Evolutionary conservation across 768 basidiomycete genomes (phyloP).

Genomic region (Fistulinella prunicolor): DNA sequence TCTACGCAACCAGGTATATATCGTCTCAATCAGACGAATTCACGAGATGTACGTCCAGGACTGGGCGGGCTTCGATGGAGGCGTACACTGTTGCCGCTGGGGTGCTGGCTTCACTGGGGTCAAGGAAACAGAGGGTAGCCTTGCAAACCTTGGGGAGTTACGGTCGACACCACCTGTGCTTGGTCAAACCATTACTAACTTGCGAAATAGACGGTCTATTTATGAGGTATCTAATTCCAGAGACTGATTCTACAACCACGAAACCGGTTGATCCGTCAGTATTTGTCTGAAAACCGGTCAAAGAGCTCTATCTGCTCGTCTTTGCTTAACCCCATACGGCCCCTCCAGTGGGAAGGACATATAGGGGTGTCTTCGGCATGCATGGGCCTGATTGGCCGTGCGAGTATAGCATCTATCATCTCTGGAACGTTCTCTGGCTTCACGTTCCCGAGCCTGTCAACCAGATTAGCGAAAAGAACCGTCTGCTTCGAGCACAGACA

Average conservation of each 20-base stretch:
- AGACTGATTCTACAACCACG: neutral
- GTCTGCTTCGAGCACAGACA: conserved; percentile 12
- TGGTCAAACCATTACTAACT: conserved; percentile 26
- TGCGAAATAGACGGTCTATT: neutral
- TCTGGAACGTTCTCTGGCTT: conserved; percentile 53
- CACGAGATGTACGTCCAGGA: conserved; percentile 64
- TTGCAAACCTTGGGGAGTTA: conserved; percentile 48
- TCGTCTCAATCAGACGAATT: conserved; percentile 58
- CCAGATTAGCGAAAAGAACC: neutral
- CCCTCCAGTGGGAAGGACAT: conserved; percentile 59
- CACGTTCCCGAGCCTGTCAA: conserved; percentile 59
- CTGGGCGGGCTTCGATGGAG: conserved; percentile 41
- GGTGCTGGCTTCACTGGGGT: conserved; percentile 17
- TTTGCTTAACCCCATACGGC: conserved; percentile 64
- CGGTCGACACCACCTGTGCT: conserved; percentile 52
- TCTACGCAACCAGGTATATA: conserved; percentile 55
- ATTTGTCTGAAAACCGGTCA: conserved; percentile 1
- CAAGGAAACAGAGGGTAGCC: conserved; percentile 54
- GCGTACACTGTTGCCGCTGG: conserved; percentile 57
- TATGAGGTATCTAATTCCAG: neutral
- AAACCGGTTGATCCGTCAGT: neutral
- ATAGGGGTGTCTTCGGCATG: conserved; percentile 34
- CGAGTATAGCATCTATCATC: conserved; percentile 47
- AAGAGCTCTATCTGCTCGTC: conserved; percentile 50
- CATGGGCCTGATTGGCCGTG: conserved; percentile 29